A percentile compares a stretch with the other conserved stretches of the same genome.
Conservation (phyloP, 2,329 filamentous ascomycete species). For the Botrytis tulipae region DNA sequence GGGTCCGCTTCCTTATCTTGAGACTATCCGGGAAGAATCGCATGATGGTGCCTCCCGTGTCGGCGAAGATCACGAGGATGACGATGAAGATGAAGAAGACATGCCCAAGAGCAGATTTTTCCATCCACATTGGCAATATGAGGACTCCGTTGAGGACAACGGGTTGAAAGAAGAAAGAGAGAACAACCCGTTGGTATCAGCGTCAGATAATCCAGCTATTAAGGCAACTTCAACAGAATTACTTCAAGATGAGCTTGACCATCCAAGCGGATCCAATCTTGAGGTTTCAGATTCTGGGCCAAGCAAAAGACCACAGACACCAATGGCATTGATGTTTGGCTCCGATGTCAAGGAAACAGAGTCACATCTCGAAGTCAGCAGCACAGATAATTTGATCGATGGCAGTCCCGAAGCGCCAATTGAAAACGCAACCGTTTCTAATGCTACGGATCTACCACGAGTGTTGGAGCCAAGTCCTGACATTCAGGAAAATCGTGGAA, state of each 20-base stretch:
- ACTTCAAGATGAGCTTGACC: neutral
- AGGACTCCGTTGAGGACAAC: neutral
- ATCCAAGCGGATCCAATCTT: neutral
- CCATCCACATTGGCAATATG: constrained; percentile 3
- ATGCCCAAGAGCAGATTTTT: constrained; percentile 13
- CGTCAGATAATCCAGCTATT: no score
- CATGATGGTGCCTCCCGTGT: neutral
- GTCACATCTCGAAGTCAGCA: constrained; percentile 22
- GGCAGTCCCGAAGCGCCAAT: neutral
- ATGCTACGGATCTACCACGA: constrained; percentile 6
- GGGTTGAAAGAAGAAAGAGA: neutral
- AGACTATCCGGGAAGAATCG: constrained; percentile 18
- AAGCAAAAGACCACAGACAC: neutral
- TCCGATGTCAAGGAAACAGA: constrained; percentile 8
- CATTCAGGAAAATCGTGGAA: neutral
- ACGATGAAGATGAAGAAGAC: neutral
- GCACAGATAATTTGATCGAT: constrained; percentile 22
- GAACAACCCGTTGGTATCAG: neutral
- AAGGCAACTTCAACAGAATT: neutral
- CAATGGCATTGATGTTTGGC: neutral
- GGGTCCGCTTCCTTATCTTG: constrained; percentile 2
- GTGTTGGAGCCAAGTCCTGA: constrained; percentile 2
- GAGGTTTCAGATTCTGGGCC: neutral
- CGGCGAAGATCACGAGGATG: neutral
- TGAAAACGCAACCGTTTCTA: constrained; percentile 14